Conservation (phyloP, 2,329 filamentous ascomycete species). For the Rhexocercosporidium sp. region DNA sequence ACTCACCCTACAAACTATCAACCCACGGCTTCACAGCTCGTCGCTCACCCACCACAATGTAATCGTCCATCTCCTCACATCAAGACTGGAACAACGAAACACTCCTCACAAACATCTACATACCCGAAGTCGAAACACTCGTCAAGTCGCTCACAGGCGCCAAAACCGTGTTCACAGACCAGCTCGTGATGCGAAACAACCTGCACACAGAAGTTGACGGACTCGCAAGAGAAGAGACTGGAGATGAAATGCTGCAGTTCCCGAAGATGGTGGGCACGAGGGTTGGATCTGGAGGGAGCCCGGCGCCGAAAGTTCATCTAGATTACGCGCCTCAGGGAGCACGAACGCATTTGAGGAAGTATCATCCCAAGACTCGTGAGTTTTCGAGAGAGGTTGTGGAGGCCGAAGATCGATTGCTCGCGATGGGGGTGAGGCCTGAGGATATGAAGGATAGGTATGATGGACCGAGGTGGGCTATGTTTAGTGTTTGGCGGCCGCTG, state of each 20-base stretch:
- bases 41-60: conserved; percentile 30
- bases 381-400: conserved; percentile 33
- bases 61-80: conserved; percentile 32
- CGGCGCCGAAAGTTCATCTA: conserved; percentile 40
- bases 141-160: conserved; percentile 39
- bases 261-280: conserved; percentile 38
- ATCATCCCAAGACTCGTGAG: conserved; percentile 33
- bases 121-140: conserved; percentile 38
- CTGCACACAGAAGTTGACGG: conserved; percentile 37
- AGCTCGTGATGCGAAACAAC: conserved; percentile 34
- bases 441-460: conserved; percentile 21
- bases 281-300: conserved; percentile 30
- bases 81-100: conserved; percentile 34
- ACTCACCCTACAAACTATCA: conserved; percentile 14
- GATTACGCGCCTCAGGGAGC: conserved; percentile 41
- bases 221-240: conserved; percentile 30
- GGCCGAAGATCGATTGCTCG: conserved; percentile 31
- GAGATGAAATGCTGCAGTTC: conserved; percentile 26
- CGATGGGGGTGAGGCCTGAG: background rate
- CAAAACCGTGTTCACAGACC: conserved; percentile 37
- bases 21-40: conserved; percentile 31
- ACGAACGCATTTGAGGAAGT: conserved; percentile 37
- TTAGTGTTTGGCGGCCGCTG: conserved; percentile 32
- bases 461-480: conserved; percentile 32
- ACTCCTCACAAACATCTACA: conserved; percentile 34